Conservation (phyloP, 148 eudicot genomes). For the Rhododendron williamsianum region DNA sequence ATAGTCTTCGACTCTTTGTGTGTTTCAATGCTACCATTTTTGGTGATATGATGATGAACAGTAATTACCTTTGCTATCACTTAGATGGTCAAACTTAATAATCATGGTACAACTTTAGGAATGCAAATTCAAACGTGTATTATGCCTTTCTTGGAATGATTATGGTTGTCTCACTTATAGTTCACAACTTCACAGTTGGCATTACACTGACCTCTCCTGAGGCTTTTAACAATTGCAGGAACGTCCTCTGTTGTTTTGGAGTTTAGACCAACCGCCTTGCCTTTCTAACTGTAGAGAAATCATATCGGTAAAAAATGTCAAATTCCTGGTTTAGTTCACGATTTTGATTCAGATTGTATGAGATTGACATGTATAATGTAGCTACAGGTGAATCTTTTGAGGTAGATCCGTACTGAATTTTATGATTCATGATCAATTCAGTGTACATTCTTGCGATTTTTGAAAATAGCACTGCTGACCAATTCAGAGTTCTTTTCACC, state of each 20-base stretch:
- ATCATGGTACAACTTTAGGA: neutral
- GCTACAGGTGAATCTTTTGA: neutral
- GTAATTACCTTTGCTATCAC: neutral
- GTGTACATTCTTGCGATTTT: neutral
- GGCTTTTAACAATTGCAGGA: neutral
- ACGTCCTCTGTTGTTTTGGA: neutral
- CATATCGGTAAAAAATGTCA: neutral
- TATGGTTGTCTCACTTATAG: neutral
- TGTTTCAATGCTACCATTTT: neutral
- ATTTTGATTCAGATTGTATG: neutral
- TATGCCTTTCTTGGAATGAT: neutral
- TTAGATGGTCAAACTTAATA: neutral
- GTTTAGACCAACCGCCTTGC: neutral
- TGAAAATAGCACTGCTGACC: neutral
- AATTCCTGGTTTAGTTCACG: neutral
- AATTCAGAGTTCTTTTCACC: neutral
- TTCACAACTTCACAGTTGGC: neutral
- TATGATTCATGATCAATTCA: neutral
- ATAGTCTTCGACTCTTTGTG: neutral
- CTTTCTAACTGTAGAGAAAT: neutral
- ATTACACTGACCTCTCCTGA: neutral
- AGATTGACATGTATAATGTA: neutral
- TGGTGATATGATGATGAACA: neutral
- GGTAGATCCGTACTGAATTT: neutral
- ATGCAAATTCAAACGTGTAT: neutral